phyloP scores from a whole-genome alignment of 2,329 filamentous ascomycete genomes.

The Thermothelomyces thermophilus region DNA sequence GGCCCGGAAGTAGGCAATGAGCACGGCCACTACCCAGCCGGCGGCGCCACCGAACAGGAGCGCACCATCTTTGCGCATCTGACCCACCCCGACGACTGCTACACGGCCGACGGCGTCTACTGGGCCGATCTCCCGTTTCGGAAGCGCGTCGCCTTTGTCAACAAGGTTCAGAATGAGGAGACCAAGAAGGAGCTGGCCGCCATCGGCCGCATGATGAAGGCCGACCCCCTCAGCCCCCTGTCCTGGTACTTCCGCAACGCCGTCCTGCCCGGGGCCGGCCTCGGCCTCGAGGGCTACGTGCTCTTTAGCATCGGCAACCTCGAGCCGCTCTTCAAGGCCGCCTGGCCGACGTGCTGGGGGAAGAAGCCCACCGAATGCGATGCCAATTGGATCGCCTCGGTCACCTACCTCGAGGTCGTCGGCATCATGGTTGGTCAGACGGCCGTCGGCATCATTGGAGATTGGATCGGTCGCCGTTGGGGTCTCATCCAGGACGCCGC shows the following conservation, averaged over 20 bases:
- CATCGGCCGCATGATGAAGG: slow-evolving; percentile 76
- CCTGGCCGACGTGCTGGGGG: slow-evolving; percentile 76
- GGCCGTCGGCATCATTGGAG: slow-evolving; percentile 65
- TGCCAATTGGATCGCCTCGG: slow-evolving; percentile 71
- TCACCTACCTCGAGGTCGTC: slow-evolving; percentile 87
- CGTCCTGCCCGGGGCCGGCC: slow-evolving; percentile 84
- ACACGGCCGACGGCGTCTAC: slow-evolving; percentile 75
- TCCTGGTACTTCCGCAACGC: slow-evolving; percentile 84
- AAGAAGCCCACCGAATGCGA: slow-evolving; percentile 57
- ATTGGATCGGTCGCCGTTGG: slow-evolving; percentile 84
- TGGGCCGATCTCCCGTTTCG: slow-evolving; percentile 79
- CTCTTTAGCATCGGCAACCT: slow-evolving; percentile 96
- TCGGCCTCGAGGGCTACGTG: slow-evolving; percentile 91
- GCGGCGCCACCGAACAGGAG: slow-evolving; percentile 39
- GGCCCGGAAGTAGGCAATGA: slow-evolving; percentile 44
- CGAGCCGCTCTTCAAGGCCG: slow-evolving; percentile 68
- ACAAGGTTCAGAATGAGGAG: slow-evolving; percentile 64
- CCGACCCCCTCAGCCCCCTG: slow-evolving; percentile 78
- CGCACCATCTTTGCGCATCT: slow-evolving; percentile 66
- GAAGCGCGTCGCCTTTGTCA: slow-evolving; percentile 69
- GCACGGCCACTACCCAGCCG: slow-evolving; percentile 40
- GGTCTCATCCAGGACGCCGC: slow-evolving; percentile 90
- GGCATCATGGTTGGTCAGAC: slow-evolving; percentile 95
- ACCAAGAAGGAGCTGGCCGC: slow-evolving; percentile 57
- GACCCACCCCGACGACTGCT: slow-evolving; percentile 83